Conservation (phyloP, 2,329 filamentous ascomycete species). For the Aphanoascus verrucosus region DNA sequence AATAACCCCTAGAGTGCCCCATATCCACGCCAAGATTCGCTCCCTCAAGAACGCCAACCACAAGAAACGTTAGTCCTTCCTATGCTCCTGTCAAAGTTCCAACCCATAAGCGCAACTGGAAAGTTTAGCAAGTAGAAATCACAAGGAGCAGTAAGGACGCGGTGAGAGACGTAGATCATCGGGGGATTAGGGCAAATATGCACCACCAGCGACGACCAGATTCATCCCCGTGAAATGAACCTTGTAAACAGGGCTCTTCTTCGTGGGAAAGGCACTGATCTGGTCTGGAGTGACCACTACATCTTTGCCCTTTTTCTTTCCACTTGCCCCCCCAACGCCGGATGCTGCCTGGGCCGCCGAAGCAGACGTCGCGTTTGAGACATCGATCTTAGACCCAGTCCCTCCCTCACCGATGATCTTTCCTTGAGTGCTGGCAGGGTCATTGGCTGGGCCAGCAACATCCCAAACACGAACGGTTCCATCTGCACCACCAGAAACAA, state of each 20-base stretch:
- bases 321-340: slow-evolving; percentile 21
- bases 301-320: slow-evolving; percentile 72
- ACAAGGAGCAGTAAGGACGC: neutral
- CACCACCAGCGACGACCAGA: slow-evolving; percentile 72
- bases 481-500: slow-evolving; percentile 84
- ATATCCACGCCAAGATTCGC: neutral
- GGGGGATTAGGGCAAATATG: slow-evolving; percentile 44
- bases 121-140: neutral
- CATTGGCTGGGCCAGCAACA: slow-evolving; percentile 59
- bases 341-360: slow-evolving; percentile 32
- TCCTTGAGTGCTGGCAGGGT: slow-evolving; percentile 46
- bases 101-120: neutral
- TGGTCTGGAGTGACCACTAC: slow-evolving; percentile 85
- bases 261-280: slow-evolving; percentile 88
- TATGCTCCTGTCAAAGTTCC: slow-evolving; percentile 4
- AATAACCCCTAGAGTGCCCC: neutral
- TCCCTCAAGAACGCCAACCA: neutral
- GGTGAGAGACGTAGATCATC: neutral
- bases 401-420: slow-evolving; percentile 42
- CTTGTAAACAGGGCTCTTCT: slow-evolving; percentile 90
- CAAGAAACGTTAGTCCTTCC: neutral
- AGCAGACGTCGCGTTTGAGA: slow-evolving; percentile 39
- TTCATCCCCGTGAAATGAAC: slow-evolving; percentile 95
- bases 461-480: slow-evolving; percentile 93
- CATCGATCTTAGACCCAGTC: slow-evolving; percentile 42